These are phyloP conservation scores for Acorus gramineus DNA, from an alignment of 106 monocot species.

Conservation along the genomic window DNA sequence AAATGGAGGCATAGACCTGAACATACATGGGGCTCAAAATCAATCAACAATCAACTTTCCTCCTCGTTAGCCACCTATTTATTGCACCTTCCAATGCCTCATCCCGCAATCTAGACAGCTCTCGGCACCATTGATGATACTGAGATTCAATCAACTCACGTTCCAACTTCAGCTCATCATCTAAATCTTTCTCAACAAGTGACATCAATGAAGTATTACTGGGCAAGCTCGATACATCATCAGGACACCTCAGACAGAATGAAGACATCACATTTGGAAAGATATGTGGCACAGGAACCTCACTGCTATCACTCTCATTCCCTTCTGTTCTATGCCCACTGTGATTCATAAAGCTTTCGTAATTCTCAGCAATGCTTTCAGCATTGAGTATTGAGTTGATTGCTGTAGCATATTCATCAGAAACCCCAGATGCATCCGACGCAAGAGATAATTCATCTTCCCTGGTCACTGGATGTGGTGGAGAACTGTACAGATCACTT, in stretches of 20 bases:
- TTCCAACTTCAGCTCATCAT: slow-evolving; percentile 2
- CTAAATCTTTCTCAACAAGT: slow-evolving; percentile 1
- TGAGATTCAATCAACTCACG: slow-evolving; percentile 5
- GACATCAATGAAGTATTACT: not conserved
- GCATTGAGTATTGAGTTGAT: slow-evolving; percentile 5
- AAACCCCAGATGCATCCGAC: not conserved
- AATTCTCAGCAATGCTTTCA: not conserved
- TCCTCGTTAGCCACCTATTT: slow-evolving; percentile 36
- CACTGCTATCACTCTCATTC: not conserved
- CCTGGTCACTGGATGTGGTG: not conserved
- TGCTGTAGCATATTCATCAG: not conserved
- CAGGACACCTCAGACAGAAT: too few relatives aligned
- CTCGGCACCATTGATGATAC: slow-evolving; percentile 20
- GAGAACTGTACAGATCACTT: not conserved
- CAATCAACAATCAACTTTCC: slow-evolving; percentile 16
- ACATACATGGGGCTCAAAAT: too few relatives aligned
- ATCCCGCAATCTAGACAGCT: slow-evolving; percentile 43
- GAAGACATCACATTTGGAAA: not conserved
- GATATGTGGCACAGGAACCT: not conserved
- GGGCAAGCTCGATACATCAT: not conserved
- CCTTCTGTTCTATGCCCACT: not conserved
- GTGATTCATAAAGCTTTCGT: not conserved
- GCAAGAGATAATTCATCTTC: slow-evolving; percentile 4
- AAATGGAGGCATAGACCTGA: too few relatives aligned
- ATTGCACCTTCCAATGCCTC: slow-evolving; percentile 38